Base-by-base conservation (phyloP, 495 filamentous ascomycete species). In the Penicillium arizonense region DNA sequence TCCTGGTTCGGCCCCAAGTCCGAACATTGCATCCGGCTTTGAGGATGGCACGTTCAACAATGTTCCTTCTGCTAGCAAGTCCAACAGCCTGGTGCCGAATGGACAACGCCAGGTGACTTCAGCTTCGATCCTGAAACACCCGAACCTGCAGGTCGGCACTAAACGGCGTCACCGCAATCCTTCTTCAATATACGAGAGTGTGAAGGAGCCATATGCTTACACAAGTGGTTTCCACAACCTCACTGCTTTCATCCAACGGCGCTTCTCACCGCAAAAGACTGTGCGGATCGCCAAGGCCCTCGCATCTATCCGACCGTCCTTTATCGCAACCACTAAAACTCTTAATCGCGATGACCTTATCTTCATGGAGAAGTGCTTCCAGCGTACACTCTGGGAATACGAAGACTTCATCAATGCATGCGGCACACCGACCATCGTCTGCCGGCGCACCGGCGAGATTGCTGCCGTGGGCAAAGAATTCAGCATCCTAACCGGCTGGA, bases 281-380 rank as follows among this genome's bases (percentile, higher is more conserved):
- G 63, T 89, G 41, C 85, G 86, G 38, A 93, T 97, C 53, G 91
- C 89, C 50, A 89, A 90, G 70, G 84, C 91, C 10, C 81, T 98
- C 52, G 87, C 90, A 8, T 87, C 86, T 37, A 95, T 96, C 56
- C 88, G 94, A 16, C 94, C 94, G 5, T 90, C 90, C 6, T 93
- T 98, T 70, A 92, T 97, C 56, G 83, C 90, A 4, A 94, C 87
- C 49, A 92, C 87, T 20, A 87, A 86, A 55, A 90, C 86, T 3
- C 74, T 97, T 33, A 91, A 89, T 50, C 77, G 83, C 24, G 83
- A 92, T 61, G 94, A 98, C 65, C 80, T 97, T 16, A 85, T 98
- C 20, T 96, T 97, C 72, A 95, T 94, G 89, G 94, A 98, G 69
- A 92, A 95, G 67, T 92, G 88, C 64, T 90, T 97, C 63, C 94